Evolutionary conservation across 2,329 filamentous ascomycete genomes (phyloP).

Genomic region (Pyricularia pennisetigena): DNA sequence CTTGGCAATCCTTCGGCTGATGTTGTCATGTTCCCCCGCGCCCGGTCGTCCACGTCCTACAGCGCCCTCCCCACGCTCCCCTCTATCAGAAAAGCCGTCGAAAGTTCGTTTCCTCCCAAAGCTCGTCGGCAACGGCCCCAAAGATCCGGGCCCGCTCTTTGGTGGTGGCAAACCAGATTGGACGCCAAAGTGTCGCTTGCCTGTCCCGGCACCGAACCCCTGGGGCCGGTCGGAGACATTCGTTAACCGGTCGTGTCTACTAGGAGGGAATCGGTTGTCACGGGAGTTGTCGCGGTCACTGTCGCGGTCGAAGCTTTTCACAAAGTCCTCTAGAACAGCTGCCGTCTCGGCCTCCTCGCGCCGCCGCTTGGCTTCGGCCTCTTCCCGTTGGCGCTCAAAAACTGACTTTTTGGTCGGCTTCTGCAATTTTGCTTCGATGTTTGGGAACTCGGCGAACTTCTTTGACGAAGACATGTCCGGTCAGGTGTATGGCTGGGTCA

Average conservation of each 20-base stretch:
- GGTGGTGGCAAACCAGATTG: constrained; percentile 35
- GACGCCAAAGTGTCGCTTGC: constrained; percentile 58
- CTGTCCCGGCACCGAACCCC: constrained; percentile 19
- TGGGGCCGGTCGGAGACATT: constrained; percentile 17
- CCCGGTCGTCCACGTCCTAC: constrained; percentile 23
- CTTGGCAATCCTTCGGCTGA: constrained; percentile 46
- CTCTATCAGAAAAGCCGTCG: constrained; percentile 31
- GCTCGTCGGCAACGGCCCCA: constrained; percentile 41
- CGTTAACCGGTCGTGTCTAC: constrained; percentile 18
- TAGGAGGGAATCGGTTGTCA: constrained; percentile 10
- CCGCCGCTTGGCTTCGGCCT: constrained; percentile 78
- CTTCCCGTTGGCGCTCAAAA: constrained; percentile 81
- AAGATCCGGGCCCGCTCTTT: constrained; percentile 53
- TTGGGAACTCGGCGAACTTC: constrained; percentile 51
- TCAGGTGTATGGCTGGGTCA: neutral
- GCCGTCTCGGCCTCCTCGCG: constrained; percentile 81
- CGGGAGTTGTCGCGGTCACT: constrained; percentile 33
- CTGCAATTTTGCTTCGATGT: constrained; percentile 67
- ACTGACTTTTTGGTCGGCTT: constrained; percentile 75
- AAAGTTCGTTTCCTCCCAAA: constrained; percentile 46
- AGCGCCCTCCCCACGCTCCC: constrained; percentile 20
- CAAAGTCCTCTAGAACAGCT: constrained; percentile 78
- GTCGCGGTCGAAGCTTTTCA: constrained; percentile 65
- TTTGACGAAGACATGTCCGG: constrained; percentile 36
- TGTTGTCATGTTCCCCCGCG: constrained; percentile 22